Percentiles rank a stretch among this genome's conserved stretches.
Conservation (phyloP, 371 early-diverging fungal species). For the Mucor velutinosus region DNA sequence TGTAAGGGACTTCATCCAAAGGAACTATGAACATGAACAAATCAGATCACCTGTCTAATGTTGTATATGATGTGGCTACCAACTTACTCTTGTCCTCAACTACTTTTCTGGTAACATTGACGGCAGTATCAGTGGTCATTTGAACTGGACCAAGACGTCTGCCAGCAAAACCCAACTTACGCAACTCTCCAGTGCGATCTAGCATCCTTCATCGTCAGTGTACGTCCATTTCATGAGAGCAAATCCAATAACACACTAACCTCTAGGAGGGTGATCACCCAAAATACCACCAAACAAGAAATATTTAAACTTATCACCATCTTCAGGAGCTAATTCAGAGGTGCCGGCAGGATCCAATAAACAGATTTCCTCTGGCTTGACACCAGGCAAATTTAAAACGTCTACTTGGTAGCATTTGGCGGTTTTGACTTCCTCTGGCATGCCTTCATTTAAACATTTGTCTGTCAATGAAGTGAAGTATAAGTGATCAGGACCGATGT, state of each 20-base stretch:
- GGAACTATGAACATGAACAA: conserved; percentile 38
- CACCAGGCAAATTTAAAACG: conserved; percentile 59
- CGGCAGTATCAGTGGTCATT: conserved; percentile 76
- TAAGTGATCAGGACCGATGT: conserved; percentile 59
- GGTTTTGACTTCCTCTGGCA: conserved; percentile 56
- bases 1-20: conserved; percentile 65
- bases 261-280: conserved; percentile 71
- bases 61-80: background rate
- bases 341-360: conserved; percentile 74
- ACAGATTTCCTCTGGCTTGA: conserved; percentile 64
- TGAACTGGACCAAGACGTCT: conserved; percentile 77
- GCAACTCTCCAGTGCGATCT: conserved; percentile 78
- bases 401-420: conserved; percentile 64
- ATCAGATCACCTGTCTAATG: background rate
- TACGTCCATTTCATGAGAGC: background rate
- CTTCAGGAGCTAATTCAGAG: conserved; percentile 64
- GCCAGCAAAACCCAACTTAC: conserved; percentile 76
- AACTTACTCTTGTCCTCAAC: conserved; percentile 60
- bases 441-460: conserved; percentile 46
- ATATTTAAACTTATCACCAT: conserved; percentile 70
- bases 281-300: conserved; percentile 85
- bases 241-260: conserved; percentile 27
- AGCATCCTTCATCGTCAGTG: background rate
- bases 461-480: conserved; percentile 63
- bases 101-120: conserved; percentile 64